Conservation (phyloP, 75 land plant species). For the Chamaecyparis obtusa region DNA sequence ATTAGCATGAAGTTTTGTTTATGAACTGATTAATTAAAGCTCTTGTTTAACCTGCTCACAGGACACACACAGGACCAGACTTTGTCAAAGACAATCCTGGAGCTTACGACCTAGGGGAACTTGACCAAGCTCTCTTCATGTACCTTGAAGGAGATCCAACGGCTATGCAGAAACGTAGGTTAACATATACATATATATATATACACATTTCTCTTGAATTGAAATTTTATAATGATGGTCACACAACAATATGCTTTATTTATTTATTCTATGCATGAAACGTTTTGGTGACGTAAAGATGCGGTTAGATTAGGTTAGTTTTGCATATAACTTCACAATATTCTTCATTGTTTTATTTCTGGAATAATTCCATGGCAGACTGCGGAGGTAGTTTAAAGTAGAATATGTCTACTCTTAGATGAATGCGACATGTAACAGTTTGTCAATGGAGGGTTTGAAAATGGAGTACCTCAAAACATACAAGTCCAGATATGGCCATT, state of each 20-base stretch:
- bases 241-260: not conserved
- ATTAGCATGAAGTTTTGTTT: not conserved
- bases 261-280: not conserved
- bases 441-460: slow-evolving; percentile 9
- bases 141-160: slow-evolving; percentile 51
- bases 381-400: not conserved
- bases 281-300: not conserved
- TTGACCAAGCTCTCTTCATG: slow-evolving; percentile 67
- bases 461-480: not conserved
- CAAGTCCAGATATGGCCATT: not conserved
- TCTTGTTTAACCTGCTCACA: not conserved
- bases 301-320: not conserved
- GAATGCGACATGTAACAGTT: slow-evolving; percentile 16
- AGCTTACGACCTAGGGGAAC: slow-evolving; percentile 59
- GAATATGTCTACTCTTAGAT: not conserved
- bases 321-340: not conserved
- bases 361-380: slow-evolving; percentile 9
- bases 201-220: not conserved
- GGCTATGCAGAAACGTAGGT: slow-evolving; percentile 36
- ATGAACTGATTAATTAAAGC: slow-evolving; percentile 3
- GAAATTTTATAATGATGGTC: not conserved
- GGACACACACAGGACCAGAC: not conserved
- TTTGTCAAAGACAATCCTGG: slow-evolving; percentile 22
- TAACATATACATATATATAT: not conserved
- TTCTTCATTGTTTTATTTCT: not conserved